Conservation (phyloP, 495 filamentous ascomycete species). For the Neurospora sp. region DNA sequence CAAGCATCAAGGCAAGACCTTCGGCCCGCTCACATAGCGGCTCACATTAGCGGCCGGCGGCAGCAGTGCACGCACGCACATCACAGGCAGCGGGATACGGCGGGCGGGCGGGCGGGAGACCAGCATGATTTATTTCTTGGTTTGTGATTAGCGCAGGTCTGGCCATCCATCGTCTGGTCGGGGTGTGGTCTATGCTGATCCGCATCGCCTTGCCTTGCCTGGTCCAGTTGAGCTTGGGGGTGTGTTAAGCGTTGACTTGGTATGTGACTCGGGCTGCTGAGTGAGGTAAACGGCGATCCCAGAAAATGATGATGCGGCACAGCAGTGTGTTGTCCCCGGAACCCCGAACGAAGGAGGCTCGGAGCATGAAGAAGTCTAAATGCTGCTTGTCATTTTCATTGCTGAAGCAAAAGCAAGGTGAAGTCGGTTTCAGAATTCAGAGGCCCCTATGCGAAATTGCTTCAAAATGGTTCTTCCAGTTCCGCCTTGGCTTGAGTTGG, state of each 20-base stretch:
- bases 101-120: background rate
- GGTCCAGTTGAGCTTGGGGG: background rate
- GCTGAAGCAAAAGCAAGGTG: background rate
- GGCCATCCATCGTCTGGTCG: background rate
- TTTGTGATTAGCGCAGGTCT: background rate
- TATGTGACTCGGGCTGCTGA: background rate
- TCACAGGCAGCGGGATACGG: background rate
- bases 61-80: background rate
- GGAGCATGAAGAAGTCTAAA: background rate
- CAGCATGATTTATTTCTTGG: background rate
- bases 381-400: background rate
- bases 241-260: background rate
- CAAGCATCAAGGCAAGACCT: background rate
- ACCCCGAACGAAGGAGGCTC: background rate
- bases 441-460: background rate
- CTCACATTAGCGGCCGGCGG: background rate
- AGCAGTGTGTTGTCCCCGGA: background rate
- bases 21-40: background rate
- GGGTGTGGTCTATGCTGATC: background rate
- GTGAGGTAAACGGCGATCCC: background rate
- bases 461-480: background rate
- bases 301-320: background rate
- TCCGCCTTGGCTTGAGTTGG: constrained; percentile 2
- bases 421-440: background rate
- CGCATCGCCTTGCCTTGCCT: background rate